Conservation (phyloP, 2,329 filamentous ascomycete species). For the Alternaria rosae region DNA sequence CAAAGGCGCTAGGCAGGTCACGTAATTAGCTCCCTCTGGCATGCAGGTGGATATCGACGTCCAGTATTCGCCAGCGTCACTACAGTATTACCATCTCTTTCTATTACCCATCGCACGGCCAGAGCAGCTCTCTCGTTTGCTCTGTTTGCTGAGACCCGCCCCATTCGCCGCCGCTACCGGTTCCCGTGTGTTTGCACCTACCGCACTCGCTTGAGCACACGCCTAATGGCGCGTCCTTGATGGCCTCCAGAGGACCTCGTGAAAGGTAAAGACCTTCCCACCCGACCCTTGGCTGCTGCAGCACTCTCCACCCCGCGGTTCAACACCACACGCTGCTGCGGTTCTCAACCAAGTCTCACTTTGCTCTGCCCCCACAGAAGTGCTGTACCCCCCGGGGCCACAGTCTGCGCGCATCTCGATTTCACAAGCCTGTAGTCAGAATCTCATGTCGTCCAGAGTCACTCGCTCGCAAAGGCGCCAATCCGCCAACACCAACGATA, state of each 20-base stretch:
- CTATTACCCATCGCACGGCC: conserved; percentile 11
- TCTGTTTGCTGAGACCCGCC: conserved; percentile 2
- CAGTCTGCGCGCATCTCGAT: conserved; percentile 41
- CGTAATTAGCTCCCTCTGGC: conserved; percentile 14
- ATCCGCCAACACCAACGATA: conserved; percentile 63
- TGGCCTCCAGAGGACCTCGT: conserved; percentile 39
- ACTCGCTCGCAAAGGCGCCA: conserved; percentile 95
- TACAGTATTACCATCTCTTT: conserved; percentile 21
- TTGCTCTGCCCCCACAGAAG: conserved; percentile 31
- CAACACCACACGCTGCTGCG: conserved; percentile 16
- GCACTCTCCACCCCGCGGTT: conserved; percentile 1
- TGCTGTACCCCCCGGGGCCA: conserved; percentile 39
- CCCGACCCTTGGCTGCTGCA: conserved; percentile 26
- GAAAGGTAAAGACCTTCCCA: conserved; percentile 30
- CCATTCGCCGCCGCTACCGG: conserved; percentile 12
- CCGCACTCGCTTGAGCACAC: conserved; percentile 48
- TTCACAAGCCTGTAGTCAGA: conserved; percentile 40
- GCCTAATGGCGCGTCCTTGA: conserved; percentile 49
- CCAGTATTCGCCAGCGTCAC: conserved; percentile 9
- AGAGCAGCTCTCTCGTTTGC: conserved; percentile 18
- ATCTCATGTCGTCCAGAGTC: conserved; percentile 96
- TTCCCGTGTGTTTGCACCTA: conserved; percentile 30
- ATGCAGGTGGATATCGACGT: conserved; percentile 11
- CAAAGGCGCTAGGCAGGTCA: conserved; percentile 12
- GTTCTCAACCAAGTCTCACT: conserved; percentile 24